These are phyloP conservation scores for Kurtzmaniella natalensis DNA, from an alignment of 1,139 yeast species.

Conservation along the genomic window DNA sequence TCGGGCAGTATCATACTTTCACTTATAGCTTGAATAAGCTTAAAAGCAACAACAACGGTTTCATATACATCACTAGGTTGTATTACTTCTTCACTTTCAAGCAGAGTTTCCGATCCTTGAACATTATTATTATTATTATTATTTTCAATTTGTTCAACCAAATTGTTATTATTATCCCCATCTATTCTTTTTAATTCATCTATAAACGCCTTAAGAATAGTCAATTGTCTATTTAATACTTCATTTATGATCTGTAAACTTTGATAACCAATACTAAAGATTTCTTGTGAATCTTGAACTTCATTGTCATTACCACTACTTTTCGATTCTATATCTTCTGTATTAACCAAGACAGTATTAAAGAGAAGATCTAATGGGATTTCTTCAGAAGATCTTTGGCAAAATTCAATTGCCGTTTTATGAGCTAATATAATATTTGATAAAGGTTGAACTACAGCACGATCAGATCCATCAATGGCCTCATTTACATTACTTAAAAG, in stretches of 20 bases:
- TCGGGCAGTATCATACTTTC: conserved; percentile 17
- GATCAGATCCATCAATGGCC: conserved; percentile 26
- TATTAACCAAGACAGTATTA: conserved; percentile 45
- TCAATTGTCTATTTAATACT: conserved; percentile 20
- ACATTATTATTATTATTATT: conserved; percentile 3
- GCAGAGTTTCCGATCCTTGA: conserved; percentile 17
- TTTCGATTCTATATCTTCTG: conserved; percentile 39
- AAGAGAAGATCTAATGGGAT: conserved; percentile 39
- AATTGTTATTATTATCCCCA: conserved; percentile 9
- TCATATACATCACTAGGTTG: conserved; percentile 40
- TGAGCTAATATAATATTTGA: conserved; percentile 31
- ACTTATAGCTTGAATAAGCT: conserved; percentile 26
- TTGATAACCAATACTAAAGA: conserved; percentile 16
- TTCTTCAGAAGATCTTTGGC: conserved; percentile 10
- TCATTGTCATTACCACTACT: background rate
- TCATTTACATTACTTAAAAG: conserved; percentile 39
- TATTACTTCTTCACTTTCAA: conserved; percentile 23
- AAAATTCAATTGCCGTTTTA: conserved; percentile 27
- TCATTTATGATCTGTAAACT: conserved; percentile 15
- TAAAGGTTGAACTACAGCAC: conserved; percentile 38
- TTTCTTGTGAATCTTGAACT: conserved; percentile 10
- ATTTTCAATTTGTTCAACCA: conserved; percentile 2
- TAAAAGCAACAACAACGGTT: conserved; percentile 28
- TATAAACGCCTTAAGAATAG: conserved; percentile 24
- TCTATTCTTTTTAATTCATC: conserved; percentile 24